Evolutionary conservation across 1,284 basidiomycete genomes (phyloP).

Genomic region (Ceratorhiza oryzae-sativae): DNA sequence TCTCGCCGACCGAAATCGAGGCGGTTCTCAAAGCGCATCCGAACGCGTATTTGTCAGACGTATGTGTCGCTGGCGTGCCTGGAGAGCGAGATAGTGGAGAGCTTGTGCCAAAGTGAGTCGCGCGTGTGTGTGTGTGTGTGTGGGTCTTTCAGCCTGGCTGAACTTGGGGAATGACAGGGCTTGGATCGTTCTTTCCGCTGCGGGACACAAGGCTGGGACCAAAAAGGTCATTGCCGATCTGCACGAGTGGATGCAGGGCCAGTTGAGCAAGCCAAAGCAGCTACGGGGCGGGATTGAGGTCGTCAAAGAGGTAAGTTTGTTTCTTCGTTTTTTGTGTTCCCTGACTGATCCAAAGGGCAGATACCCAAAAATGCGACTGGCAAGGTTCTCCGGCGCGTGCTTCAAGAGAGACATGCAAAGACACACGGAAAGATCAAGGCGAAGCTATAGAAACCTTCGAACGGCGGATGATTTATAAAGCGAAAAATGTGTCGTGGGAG

Average conservation of each 20-base stretch:
- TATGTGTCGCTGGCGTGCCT: constrained; percentile 68
- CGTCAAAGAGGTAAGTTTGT: constrained; percentile 61
- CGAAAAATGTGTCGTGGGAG: neutral
- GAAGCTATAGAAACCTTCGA: constrained; percentile 49
- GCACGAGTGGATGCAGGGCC: constrained; percentile 64
- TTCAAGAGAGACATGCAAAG: constrained; percentile 65
- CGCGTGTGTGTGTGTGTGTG: neutral
- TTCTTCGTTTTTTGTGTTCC: constrained; percentile 15
- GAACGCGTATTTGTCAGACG: constrained; percentile 63
- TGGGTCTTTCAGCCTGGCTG: neutral
- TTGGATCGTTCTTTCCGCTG: constrained; percentile 69
- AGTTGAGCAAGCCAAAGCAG: constrained; percentile 74
- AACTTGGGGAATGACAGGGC: constrained; percentile 61
- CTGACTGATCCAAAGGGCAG: constrained; percentile 49
- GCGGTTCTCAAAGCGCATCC: constrained; percentile 65
- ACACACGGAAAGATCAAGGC: constrained; percentile 47
- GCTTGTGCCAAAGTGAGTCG: constrained; percentile 23
- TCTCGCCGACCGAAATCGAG: constrained; percentile 77
- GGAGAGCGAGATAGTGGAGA: constrained; percentile 22
- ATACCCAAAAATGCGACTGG: constrained; percentile 76
- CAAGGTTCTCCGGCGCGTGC: constrained; percentile 65
- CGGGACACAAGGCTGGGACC: constrained; percentile 59
- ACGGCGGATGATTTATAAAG: neutral
- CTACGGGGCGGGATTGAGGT: constrained; percentile 70
- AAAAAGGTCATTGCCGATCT: constrained; percentile 57